Evolutionary conservation across 2,329 filamentous ascomycete species (phyloP).

Genomic region (Chrysosporium queenslandicum): DNA sequence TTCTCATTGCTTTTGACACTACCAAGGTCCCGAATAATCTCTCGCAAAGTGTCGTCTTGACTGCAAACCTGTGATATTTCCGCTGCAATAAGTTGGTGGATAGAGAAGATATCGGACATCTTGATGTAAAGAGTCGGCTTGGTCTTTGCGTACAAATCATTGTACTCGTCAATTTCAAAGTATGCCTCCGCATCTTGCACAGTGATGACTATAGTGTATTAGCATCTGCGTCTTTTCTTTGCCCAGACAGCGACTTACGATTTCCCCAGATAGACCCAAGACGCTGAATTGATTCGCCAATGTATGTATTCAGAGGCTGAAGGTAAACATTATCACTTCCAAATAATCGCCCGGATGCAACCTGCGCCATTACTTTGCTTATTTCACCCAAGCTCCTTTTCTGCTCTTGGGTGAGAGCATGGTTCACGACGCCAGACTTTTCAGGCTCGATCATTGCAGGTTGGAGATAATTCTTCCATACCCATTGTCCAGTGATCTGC

Average conservation of each 20-base stretch:
- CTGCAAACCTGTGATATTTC: constrained; percentile 68
- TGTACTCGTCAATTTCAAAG: constrained; percentile 98
- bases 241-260: constrained; percentile 33
- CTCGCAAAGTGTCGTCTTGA: constrained; percentile 77
- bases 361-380: constrained; percentile 80
- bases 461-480: constrained; percentile 90
- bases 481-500: constrained; percentile 77
- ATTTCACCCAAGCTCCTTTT: constrained; percentile 88
- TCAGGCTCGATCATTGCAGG: constrained; percentile 83
- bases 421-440: constrained; percentile 85
- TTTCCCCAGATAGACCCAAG: constrained; percentile 64
- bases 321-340: constrained; percentile 92
- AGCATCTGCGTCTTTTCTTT: constrained; percentile 20
- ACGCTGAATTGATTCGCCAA: constrained; percentile 73
- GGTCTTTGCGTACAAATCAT: constrained; percentile 90
- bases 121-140: constrained; percentile 99
- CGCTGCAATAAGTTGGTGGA: constrained; percentile 75
- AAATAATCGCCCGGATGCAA: constrained; percentile 79
- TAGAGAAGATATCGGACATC: constrained; percentile 92
- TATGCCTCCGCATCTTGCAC: constrained; percentile 80
- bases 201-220: constrained; percentile 53
- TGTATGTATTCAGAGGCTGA: constrained; percentile 85
- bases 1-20: constrained; percentile 94
- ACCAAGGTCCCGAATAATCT: constrained; percentile 86
- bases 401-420: constrained; percentile 76